Evolutionary conservation across 352 stramenopile genomes (phyloP), one percentile per base, ranked within the genome.

Genomic region (Phytophthora foliorum): DNA sequence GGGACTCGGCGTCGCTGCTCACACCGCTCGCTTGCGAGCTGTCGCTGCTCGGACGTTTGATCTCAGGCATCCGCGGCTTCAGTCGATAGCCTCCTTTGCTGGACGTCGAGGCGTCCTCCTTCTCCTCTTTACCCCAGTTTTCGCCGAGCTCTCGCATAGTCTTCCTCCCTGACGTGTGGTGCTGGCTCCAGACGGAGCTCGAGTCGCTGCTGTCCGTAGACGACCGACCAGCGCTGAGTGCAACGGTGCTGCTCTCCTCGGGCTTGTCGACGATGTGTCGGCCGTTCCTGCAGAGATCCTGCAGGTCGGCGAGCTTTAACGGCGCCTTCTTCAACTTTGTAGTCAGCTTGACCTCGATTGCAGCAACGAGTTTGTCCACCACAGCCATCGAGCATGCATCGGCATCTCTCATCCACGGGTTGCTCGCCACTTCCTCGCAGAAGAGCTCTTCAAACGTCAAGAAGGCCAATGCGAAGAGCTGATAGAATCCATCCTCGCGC

Each of bases 401-500:
- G 6, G 57, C 29, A 32, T 79, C 71, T 56, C 67, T 65, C 51
- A 85, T 70, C 48, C 67, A 75, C 17, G 69, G 63, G 16, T 86
- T 70, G 6, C 9, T 27, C 7, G 72, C 75, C 25, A 88, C 72
- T 70, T 81, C 64, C 46, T 91, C 82, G 62, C 82, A 92, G 56
- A 81, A 92, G 11, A 86, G 60, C 68, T 91, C 77, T 53, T 92
- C 84, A 46, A 93, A 90, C 22, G 82, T 72, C 60, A 91, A 54
- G 44, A 93, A 86, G 11, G 72, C 71, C 10, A 93, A 70, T 39
- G 81, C 62, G 59, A 91, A 93, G 24, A 90, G 67, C 51, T 74
- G 63, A 34, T 79, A 90, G 57, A 93, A 89, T 31, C 72, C 81
- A 54, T 67, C 49, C 2, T 90, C 81, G 10, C 36, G 57, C 58